phyloP scores from a whole-genome alignment of 2,329 filamentous ascomycete species.

The Reticulascus tulasneorum region DNA sequence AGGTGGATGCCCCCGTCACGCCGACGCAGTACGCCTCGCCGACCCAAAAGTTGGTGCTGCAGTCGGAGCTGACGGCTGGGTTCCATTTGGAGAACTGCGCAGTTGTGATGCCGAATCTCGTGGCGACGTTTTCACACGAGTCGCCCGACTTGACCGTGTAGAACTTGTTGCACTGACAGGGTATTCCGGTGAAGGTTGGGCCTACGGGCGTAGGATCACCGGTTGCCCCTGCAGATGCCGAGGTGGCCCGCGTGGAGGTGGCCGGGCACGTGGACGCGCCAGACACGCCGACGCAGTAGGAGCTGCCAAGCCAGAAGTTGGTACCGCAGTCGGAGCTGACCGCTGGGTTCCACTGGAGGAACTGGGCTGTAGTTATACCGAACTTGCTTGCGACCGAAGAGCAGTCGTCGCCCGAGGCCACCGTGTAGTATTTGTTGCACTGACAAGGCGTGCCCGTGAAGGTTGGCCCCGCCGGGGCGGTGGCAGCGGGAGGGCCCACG shows the following conservation, averaged over 20 bases:
- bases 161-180: conserved; percentile 15
- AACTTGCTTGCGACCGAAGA: conserved; percentile 7
- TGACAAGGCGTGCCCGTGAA: neutral
- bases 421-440: conserved; percentile 1
- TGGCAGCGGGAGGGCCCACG: no score
- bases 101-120: conserved; percentile 16
- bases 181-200: conserved; percentile 15
- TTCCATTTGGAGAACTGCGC: conserved; percentile 21
- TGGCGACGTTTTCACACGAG: conserved; percentile 7
- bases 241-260: no score
- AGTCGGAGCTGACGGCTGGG: conserved; percentile 8
- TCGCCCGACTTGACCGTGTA: conserved; percentile 9
- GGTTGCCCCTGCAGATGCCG: no score
- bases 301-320: conserved; percentile 7
- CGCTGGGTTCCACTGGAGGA: conserved; percentile 19
- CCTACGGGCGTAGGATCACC: no score
- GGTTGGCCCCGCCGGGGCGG: neutral
- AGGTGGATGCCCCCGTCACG: no score
- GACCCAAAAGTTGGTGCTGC: conserved; percentile 11
- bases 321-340: conserved; percentile 11
- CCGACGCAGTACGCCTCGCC: no score
- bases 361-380: conserved; percentile 18
- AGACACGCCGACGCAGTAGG: neutral
- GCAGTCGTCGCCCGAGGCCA: conserved; percentile 8
- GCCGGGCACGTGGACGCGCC: conserved; percentile 16